phyloP scores from a whole-genome alignment of 2,329 filamentous ascomycete genomes.

The Pseudogymnoascus sp. region DNA sequence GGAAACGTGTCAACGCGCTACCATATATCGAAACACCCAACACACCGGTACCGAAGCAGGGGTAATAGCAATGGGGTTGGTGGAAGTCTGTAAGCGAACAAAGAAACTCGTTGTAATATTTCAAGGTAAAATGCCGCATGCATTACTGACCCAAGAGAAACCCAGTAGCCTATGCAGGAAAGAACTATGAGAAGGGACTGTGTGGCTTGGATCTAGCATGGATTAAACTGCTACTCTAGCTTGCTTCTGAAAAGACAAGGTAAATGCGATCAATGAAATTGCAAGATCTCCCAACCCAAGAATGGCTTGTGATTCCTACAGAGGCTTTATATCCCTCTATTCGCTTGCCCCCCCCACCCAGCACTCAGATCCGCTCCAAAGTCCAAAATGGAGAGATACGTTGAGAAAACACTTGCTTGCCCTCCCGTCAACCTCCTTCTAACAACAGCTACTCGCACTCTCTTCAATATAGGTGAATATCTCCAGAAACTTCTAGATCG shows the following conservation, averaged over 20 bases:
- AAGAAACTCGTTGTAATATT: background rate
- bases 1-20: background rate
- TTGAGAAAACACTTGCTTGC: background rate
- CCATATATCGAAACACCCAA: background rate
- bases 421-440: background rate
- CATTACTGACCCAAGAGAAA: background rate
- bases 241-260: background rate
- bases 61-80: background rate
- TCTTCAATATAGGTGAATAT: background rate
- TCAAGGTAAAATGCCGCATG: background rate
- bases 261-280: background rate
- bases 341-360: background rate
- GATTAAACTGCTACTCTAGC: background rate
- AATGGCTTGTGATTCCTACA: no score
- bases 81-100: background rate
- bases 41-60: background rate
- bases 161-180: background rate
- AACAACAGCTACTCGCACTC: background rate
- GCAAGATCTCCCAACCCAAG: background rate
- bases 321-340: background rate
- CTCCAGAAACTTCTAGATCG: background rate
- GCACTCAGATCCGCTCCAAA: background rate
- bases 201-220: background rate
- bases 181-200: background rate
- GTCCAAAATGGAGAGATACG: background rate